Base-by-base conservation (phyloP, 2,329 filamentous ascomycete species). In the Hypoxylon sp. region DNA sequence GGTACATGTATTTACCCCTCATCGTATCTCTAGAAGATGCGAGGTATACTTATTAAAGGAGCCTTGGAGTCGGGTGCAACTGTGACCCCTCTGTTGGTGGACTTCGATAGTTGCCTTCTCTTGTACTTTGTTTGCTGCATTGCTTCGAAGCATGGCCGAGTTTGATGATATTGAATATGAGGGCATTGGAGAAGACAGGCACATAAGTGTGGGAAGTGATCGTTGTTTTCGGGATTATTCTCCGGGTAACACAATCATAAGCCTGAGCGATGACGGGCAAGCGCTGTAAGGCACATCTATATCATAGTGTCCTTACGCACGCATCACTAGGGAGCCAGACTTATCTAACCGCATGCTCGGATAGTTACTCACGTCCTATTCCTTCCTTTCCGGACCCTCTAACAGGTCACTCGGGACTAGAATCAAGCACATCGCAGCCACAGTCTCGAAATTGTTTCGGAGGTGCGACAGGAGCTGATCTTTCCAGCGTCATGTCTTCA, bases 121-220 rank as follows among this genome's bases (percentile, higher is more conserved):
- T 60, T 38, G 5, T 49, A 58, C 9, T 23, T 63, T 50, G 9
- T 43, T 19, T 57, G 21, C 34, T 10, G 21, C 32, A 36, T 50
- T 19, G n/a, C 11, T 59, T 28, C 10, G 13, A 14, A 56, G 41
- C 10, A 74, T 74, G 69, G 67, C 63, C 5, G 63, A 65, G 32
- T 56, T 57, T 17, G 60, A 69, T 28, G 66, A 72, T 19, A 69
- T 74, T 19, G 70, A 75, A 23, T 74, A 70, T 17, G 68, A 58
- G 51, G 72, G 73, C 9, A 67, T 74, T 57, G 72, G 72, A n/a
- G 72, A 59, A 19, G 71, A 67, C 9, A 52, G 69, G 7, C 28
- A 58, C 25, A 64, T 71, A 28, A 21, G 19, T 19, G 46, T 71
- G 41, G 53, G 59, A 59, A 71, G 69, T 41, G 71, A 71, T 19